These are phyloP conservation scores for Trichoderma sp. DNA, from an alignment of 2,329 filamentous ascomycete genomes.

Conservation along the genomic window DNA sequence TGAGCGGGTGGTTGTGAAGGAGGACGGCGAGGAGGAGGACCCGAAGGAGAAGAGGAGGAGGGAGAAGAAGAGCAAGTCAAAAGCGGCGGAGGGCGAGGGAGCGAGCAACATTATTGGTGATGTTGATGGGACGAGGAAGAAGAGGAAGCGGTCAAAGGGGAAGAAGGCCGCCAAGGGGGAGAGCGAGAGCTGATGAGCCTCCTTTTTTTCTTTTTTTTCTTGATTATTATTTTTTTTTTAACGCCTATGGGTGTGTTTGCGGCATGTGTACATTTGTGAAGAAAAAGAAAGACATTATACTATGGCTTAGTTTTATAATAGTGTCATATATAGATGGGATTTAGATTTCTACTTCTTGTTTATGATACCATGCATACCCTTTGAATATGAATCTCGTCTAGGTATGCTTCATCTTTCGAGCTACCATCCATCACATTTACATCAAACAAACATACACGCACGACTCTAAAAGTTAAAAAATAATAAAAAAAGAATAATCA, in stretches of 20 bases:
- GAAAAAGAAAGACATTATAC: not conserved
- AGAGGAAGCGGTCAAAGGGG: conserved; percentile 52
- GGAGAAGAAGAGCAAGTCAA: conserved; percentile 10
- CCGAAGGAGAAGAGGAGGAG: conserved; percentile 19
- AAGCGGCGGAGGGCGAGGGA: conserved; percentile 24
- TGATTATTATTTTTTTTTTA: not conserved
- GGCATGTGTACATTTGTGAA: not conserved
- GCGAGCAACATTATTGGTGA: conserved; percentile 32
- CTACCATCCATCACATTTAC: not conserved
- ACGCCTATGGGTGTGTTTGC: not conserved
- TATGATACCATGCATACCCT: not conserved
- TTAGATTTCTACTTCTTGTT: not conserved
- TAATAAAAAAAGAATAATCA: not conserved
- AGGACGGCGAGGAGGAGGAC: conserved; percentile 22
- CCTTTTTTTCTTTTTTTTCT: not conserved
- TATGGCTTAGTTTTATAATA: not conserved
- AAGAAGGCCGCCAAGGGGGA: conserved; percentile 31
- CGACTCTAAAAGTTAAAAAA: not conserved
- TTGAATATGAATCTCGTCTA: not conserved
- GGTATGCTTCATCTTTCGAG: not conserved
- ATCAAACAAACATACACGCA: not conserved
- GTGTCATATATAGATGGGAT: not conserved
- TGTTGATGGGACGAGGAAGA: conserved; percentile 38
- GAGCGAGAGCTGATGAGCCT: not conserved
- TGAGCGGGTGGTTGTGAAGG: conserved; percentile 38